phyloP scores from a whole-genome alignment of 805 yeast species.

The Candida qinlingensis region DNA sequence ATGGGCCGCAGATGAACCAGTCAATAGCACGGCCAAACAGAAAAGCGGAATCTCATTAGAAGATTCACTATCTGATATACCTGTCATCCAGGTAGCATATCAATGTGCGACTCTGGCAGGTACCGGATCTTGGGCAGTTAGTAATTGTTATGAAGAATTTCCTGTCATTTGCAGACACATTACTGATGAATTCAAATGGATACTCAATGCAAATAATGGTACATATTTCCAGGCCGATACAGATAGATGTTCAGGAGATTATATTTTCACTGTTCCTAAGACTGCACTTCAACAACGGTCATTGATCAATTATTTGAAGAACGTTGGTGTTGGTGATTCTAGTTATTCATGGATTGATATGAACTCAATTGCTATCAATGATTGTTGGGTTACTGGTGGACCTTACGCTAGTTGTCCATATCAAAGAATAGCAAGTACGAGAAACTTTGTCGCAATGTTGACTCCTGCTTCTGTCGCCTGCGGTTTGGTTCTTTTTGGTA shows the following conservation, averaged over 20 bases:
- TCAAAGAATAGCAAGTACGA: slow-evolving; percentile 44
- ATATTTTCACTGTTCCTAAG: slow-evolving; percentile 41
- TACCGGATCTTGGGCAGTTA: slow-evolving; percentile 53
- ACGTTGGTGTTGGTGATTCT: slow-evolving; percentile 18
- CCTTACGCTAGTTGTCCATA: slow-evolving; percentile 77
- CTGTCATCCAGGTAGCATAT: slow-evolving; percentile 26
- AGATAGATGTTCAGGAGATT: slow-evolving; percentile 24
- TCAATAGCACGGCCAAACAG: not conserved
- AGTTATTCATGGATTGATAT: slow-evolving; percentile 70
- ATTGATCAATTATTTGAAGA: slow-evolving; percentile 19
- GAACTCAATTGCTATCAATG: slow-evolving; percentile 65
- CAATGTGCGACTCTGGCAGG: slow-evolving; percentile 39
- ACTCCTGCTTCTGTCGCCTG: slow-evolving; percentile 64
- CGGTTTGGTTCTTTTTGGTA: slow-evolving; percentile 42
- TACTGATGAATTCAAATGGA: slow-evolving; percentile 39
- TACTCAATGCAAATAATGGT: slow-evolving; percentile 27
- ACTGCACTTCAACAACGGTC: slow-evolving; percentile 41
- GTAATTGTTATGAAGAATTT: slow-evolving; percentile 55
- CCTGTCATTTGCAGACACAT: slow-evolving; percentile 50
- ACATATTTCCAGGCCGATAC: slow-evolving; percentile 39
- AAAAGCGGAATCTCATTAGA: not conserved
- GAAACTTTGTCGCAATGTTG: slow-evolving; percentile 56
- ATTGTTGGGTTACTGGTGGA: slow-evolving; percentile 88
- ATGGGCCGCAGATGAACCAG: slow-evolving; percentile 63
- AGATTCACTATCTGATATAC: not conserved